Base-by-base conservation (phyloP, 164 flowering plant species). In the Annona cherimola region DNA sequence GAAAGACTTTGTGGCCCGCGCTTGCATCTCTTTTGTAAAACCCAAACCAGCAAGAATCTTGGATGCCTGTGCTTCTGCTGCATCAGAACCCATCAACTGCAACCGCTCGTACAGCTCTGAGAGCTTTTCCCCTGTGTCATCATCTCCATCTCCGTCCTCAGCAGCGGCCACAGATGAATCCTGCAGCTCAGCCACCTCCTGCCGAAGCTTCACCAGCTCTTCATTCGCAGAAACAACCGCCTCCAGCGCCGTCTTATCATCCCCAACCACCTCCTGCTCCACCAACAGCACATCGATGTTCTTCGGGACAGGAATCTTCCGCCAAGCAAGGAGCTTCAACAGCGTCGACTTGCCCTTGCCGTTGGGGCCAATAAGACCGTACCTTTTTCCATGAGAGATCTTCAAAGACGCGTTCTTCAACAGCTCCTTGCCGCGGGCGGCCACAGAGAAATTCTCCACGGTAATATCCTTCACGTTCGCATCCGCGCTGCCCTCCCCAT, bases 221-320 rank as follows among this genome's bases (percentile, higher is more conserved):
- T 87, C 90, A 73, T 90, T 92, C 41, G 97, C 97, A 2, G 95
- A 85, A 73, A 90, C 90, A 84, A 92, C 97, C 18, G 95, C 95
- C 78, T 90, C 82, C 63, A 92, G 80, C 0, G 93, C 93, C 55
- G 83, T 80, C 78, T 70, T 87, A 63, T 90, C 90, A 82, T 90
- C 93, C 44, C 90, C 95, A 69, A 87, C 85, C 4, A 92, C 90
- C 81, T 92, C 95, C 77, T 92, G 95, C 65, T 92, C 97, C 42
- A 92, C 95, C 76, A 92, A 71, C 68, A 92, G 90, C 5, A 92
- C 97, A 83, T 92, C 95, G 66, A 92, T 90, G 75, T 92, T 92
- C 69, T 84, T 90, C 2, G 97, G 97, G 20, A 92, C 93, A 0
- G 97, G 97, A 68, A 92, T 83, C 83, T 90, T 90, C 78, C 95